Evolutionary conservation across 148 eudicot genomes (phyloP).

Genomic region (Camellia japonica): DNA sequence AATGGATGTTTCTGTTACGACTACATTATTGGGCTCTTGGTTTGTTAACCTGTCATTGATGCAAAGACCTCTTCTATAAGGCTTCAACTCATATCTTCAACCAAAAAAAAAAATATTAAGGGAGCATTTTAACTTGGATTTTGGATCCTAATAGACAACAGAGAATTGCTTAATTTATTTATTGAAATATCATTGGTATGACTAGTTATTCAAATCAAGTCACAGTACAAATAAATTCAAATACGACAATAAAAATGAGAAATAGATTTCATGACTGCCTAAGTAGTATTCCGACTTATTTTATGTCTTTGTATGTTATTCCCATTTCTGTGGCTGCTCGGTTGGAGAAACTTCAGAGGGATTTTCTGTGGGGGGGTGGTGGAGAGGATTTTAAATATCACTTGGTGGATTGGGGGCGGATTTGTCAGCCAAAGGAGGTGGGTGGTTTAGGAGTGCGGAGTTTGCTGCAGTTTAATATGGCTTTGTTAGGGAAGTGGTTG

Average conservation of each 20-base stretch:
- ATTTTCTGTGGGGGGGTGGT: no score
- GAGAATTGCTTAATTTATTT: background rate
- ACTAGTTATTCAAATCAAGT: background rate
- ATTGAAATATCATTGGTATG: background rate
- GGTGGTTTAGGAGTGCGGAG: no score
- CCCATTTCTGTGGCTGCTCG: no score
- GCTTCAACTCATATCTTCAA: slow-evolving; percentile 1
- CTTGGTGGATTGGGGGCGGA: no score
- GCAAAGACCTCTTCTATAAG: background rate
- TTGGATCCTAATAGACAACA: background rate
- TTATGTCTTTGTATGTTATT: no score
- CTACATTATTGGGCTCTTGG: background rate
- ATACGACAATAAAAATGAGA: background rate
- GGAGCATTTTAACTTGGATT: background rate
- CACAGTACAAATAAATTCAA: background rate
- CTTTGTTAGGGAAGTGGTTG: no score
- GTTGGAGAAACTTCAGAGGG: no score
- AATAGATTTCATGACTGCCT: background rate
- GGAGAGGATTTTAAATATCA: no score
- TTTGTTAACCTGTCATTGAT: background rate
- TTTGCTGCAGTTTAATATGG: no score
- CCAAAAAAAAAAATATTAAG: no score
- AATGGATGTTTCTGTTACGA: background rate
- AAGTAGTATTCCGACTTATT: background rate
- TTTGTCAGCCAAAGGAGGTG: no score